Base-by-base conservation (phyloP, 495 filamentous ascomycete species). In the Stereocaulon alpinum region DNA sequence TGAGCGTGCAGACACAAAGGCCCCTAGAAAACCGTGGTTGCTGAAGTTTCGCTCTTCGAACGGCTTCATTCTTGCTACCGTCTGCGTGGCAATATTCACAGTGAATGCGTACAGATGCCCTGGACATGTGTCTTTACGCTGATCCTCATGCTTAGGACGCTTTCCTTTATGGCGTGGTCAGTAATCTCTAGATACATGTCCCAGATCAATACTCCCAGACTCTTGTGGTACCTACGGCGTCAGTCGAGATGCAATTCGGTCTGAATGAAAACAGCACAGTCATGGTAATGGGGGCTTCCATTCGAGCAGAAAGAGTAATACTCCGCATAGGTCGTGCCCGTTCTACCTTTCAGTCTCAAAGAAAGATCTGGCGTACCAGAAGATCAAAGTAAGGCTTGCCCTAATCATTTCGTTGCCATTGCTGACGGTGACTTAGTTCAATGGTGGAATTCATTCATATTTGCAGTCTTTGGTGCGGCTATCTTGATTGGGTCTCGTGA, bases 371-470 rank as follows among this genome's bases (percentile, higher is more conserved):
- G 60, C 7, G 59, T 67, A 18, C 55, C 65, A 9, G 59, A 63
- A 27, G 60, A 65, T 50, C 51, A 67, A 50, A 63, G 65, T 55
- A 58, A 50, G 29, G 2, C 24, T 57, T 11, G 3, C 5, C 24
- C 30, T 17, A 29, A 17, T 11, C 22, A 43, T 5, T 11, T n/a
- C 32, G 9, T 4, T 56, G 29, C 20, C 17, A 10, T 10, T 22
- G 4, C 47, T 42, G n/a, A 55, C 10, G 32, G 27, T 9, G 27
- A 2, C 2, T 3, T 37, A 67, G 63, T 67, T 20, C 65, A 67
- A 61, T 65, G 53, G 45, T 67, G 65, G 63, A 67, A 60, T n/a
- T 67, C 65, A 7, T 54, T 65, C 34, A 61, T 67, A 20, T 60
- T 67, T 29, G 65, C 59, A 12, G 52, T 62, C 48, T 65, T 64